phyloP scores from a whole-genome alignment of 2,329 filamentous ascomycete genomes.

The Juglanconis juglandina region DNA sequence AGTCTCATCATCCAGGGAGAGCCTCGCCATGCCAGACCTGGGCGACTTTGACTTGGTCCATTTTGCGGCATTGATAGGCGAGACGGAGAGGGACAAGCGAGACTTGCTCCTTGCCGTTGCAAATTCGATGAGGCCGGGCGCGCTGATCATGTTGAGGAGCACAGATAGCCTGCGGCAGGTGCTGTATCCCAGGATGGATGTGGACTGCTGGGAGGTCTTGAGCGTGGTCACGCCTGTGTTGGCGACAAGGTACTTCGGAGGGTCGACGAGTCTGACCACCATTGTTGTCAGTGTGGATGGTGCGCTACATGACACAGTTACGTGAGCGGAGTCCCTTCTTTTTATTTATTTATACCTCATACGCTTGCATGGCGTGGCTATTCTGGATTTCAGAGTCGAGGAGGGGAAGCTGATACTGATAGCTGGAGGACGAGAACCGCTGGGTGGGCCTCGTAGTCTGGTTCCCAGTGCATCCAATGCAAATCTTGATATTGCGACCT shows the following conservation, averaged over 20 bases:
- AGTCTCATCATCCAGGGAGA: background rate
- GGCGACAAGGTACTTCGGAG: slow-evolving; percentile 10
- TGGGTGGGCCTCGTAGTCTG: too few relatives aligned
- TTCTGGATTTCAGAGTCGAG: background rate
- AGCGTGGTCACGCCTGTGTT: slow-evolving; percentile 5
- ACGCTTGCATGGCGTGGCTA: background rate
- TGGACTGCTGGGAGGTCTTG: slow-evolving; percentile 6
- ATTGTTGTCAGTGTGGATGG: slow-evolving; percentile 12
- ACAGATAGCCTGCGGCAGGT: slow-evolving; percentile 10
- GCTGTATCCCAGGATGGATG: slow-evolving; percentile 12
- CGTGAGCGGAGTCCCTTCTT: background rate
- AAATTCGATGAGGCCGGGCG: slow-evolving; percentile 1
- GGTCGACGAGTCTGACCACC: slow-evolving; percentile 6
- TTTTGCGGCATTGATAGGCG: slow-evolving; percentile 7
- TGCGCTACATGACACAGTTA: background rate
- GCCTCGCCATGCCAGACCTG: background rate
- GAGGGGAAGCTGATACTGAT: too few relatives aligned
- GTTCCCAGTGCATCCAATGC: too few relatives aligned
- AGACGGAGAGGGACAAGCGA: slow-evolving; percentile 11
- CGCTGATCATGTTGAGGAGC: slow-evolving; percentile 9
- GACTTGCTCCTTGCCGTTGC: slow-evolving; percentile 9
- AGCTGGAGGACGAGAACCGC: too few relatives aligned
- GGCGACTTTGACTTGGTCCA: slow-evolving; percentile 8
- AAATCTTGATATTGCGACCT: too few relatives aligned
- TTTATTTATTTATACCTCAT: background rate